phyloP scores from a whole-genome alignment of 2,329 filamentous ascomycete genomes.

The Elsinoe perseae region DNA sequence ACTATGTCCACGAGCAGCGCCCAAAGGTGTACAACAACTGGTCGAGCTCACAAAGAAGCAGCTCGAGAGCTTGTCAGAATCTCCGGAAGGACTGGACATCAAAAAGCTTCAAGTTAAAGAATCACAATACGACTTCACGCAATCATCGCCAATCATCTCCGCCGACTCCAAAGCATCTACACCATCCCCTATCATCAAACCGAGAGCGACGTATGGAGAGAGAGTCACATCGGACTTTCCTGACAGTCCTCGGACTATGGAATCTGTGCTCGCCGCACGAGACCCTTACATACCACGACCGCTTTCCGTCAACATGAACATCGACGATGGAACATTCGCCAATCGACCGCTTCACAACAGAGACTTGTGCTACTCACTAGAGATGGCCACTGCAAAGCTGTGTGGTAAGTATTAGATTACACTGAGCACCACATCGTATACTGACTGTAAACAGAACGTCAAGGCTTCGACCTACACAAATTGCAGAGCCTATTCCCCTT shows the following conservation, averaged over 20 bases:
- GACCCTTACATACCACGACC: not conserved
- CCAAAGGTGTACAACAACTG: constrained; percentile 11
- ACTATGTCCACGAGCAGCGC: constrained; percentile 11
- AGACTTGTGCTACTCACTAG: constrained; percentile 5
- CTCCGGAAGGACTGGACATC: not conserved
- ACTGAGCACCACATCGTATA: not conserved
- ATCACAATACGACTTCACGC: constrained; percentile 1
- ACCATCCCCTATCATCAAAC: not conserved
- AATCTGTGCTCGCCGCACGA: constrained; percentile 8
- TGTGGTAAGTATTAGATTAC: constrained; percentile 5
- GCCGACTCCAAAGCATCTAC: not conserved
- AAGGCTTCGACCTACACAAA: constrained; percentile 4
- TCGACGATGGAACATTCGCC: not conserved
- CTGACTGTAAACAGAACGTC: constrained; percentile 4
- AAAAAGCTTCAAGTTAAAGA: constrained; percentile 7
- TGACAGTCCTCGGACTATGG: constrained; percentile 6
- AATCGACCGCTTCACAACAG: not conserved
- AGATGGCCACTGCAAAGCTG: constrained; percentile 9
- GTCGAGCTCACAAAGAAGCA: constrained; percentile 10
- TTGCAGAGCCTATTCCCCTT: constrained; percentile 11
- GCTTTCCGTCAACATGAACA: constrained; percentile 8
- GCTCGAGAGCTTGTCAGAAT: constrained; percentile 1
- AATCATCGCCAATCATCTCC: not conserved
- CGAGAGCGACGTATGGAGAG: not conserved
- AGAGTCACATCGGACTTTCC: not conserved